phyloP scores from a whole-genome alignment of 805 yeast species.

The Wickerhamomyces pijperi region DNA sequence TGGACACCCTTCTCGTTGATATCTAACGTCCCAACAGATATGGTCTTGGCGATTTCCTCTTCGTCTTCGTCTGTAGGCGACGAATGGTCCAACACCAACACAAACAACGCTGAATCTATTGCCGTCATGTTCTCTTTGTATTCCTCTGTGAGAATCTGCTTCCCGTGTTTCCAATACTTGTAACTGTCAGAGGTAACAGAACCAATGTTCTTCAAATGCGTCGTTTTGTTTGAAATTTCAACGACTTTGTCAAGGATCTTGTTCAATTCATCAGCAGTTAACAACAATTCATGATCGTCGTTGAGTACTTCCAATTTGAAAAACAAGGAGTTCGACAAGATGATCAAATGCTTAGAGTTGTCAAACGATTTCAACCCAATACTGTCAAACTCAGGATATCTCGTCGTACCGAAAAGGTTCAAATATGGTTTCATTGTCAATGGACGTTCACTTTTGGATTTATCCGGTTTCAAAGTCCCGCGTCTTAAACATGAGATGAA shows the following conservation, averaged over 20 bases:
- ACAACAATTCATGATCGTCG: constrained; percentile 47
- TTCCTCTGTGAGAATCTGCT: constrained; percentile 35
- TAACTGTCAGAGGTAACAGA: constrained; percentile 81
- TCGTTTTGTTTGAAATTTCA: constrained; percentile 47
- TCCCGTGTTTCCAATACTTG: constrained; percentile 69
- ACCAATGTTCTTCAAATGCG: constrained; percentile 65
- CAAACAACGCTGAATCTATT: constrained; percentile 72
- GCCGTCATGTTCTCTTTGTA: constrained; percentile 26
- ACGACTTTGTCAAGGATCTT: constrained; percentile 56
- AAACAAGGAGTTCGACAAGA: constrained; percentile 72
- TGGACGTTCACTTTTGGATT: constrained; percentile 37
- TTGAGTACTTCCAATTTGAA: constrained; percentile 82
- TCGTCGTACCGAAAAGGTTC: constrained; percentile 59
- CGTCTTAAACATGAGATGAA: constrained; percentile 50
- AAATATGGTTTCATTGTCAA: constrained; percentile 60
- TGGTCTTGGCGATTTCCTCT: constrained; percentile 34
- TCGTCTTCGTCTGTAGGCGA: constrained; percentile 40
- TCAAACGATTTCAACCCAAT: constrained; percentile 63
- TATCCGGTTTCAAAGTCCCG: constrained; percentile 46
- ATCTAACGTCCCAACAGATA: constrained; percentile 71
- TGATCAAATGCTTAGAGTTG: constrained; percentile 60
- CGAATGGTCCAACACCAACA: constrained; percentile 72
- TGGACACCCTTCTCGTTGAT: constrained; percentile 70
- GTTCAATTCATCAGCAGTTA: constrained; percentile 57
- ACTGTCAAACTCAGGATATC: constrained; percentile 44